Conservation (phyloP, 139 green algal genomes). For the Chlamydomonas incerta region DNA sequence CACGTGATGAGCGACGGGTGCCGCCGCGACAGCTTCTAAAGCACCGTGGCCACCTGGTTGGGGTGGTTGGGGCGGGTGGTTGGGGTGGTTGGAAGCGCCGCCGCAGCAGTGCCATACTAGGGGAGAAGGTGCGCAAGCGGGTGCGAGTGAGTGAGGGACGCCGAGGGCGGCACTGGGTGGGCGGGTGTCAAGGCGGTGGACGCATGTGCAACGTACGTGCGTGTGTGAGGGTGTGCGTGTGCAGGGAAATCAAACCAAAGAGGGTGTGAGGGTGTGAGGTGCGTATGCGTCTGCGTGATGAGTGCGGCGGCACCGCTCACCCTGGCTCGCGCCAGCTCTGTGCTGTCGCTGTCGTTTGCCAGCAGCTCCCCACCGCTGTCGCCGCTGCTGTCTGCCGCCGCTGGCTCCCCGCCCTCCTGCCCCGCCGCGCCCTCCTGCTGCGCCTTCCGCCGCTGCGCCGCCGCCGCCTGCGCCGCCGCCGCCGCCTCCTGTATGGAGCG, state of each 20-base stretch:
- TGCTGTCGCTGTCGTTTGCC: not conserved
- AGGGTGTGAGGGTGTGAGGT: too few species aligned
- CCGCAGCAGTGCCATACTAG: too few species aligned
- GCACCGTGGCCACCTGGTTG: slow-evolving; percentile 59
- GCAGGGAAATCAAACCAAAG: too few species aligned
- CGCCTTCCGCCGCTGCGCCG: not conserved
- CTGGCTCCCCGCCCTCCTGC: not conserved
- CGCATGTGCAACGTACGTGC: too few species aligned
- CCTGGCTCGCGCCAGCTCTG: slow-evolving; percentile 23
- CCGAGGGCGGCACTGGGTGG: too few species aligned
- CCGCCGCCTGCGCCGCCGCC: not conserved
- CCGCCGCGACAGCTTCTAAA: slow-evolving; percentile 61
- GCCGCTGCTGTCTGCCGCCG: not conserved
- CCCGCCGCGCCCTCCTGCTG: not conserved
- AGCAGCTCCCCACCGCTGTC: not conserved
- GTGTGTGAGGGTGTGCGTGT: too few species aligned
- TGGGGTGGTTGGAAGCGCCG: too few species aligned
- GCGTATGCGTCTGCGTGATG: too few species aligned
- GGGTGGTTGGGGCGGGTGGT: not conserved
- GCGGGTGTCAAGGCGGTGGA: too few species aligned
- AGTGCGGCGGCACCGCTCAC: not conserved
- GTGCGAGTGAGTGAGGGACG: not conserved
- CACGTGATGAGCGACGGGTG: slow-evolving; percentile 68
- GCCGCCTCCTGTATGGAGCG: not conserved
- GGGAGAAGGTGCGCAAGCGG: not conserved